Base-by-base conservation (phyloP, 2,329 filamentous ascomycete species). In the Aspergillus sp. region DNA sequence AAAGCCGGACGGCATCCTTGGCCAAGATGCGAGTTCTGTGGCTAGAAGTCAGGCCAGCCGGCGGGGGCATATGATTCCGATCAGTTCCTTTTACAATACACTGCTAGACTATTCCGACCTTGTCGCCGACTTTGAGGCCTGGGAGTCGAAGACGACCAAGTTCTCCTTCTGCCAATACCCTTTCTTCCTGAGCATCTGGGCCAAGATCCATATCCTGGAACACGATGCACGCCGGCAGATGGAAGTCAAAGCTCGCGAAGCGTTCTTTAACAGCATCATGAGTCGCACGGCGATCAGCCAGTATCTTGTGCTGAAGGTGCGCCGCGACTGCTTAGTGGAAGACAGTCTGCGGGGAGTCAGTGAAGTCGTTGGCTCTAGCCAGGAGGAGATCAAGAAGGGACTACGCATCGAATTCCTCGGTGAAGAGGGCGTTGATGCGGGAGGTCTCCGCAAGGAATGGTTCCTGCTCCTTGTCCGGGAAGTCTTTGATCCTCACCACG, bases 121-220 rank as follows among this genome's bases (percentile, higher is more conserved):
- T 6, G 85, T 95, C 50, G 86, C 85, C 0, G 93, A 97, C 72
- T 96, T 96, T 69, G 91, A 96, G 70, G 83, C 86, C 8, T 97
- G 93, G 93, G 92, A 96, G 72, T 84, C 86, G 4, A 88, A 85
- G 64, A 83, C 84, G 54, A 83, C 84, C 19, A 91, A 87, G 66
- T 96, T 96, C 71, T 86, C 90, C 0, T 96, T 97, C 71, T 96
- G 92, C 72, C 91, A 96, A 72, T 96, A 96, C 69, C 92, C 93
- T 0, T 96, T 96, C 70, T 88, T 96, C 66, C 82, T 97, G 42
- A 96, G 92, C 63, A 92, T 97, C 65, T 93, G 91, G 81, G 90
- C 92, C 27, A 97, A 97, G 76, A 96, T 95, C 60, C 89, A 89
- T 65, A 94, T 96, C 50, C 81, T 96, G 68, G 92, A 96, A 71